Base-by-base conservation (phyloP, 2,329 filamentous ascomycete species). In the Seiridium unicorne region DNA sequence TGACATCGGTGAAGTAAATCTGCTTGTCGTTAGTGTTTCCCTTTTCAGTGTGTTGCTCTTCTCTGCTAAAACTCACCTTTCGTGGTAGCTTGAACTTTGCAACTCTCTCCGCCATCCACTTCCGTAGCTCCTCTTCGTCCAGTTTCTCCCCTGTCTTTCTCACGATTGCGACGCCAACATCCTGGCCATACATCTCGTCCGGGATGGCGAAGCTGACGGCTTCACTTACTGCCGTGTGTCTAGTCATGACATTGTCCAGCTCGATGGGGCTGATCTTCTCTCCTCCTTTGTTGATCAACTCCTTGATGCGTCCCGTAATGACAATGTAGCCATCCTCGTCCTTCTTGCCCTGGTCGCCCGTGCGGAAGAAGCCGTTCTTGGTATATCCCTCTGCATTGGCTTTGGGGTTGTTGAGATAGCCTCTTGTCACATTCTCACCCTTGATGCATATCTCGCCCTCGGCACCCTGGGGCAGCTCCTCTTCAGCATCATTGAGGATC, bases 291-390 rank as follows among this genome's bases (percentile, higher is more conserved):
- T 93, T 93, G 80, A 96, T 96, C 57, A 96, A 81, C 76, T 96
- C 92, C 81, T 96, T 96, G 77, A 96, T 96, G 57, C 92, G 84
- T n/a, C 92, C 92, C 0, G 92, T 96, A 75, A 96, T 94, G 70
- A 91, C 83, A 9, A 96, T 79, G 71, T 95, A 96, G 61, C 91
- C 91, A 66, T 95, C 90, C 60, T 85, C 77, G 69, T 96, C 92
- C 72, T 86, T 83, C 76, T 89, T 90, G 55, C 92, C 92, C 74
- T 96, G 91, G 71, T 96, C 92, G 5, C 92, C 92, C 0, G 92
- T 96, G 66, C 92, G 85, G 84, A 96, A 96, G 79, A 91, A 96
- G 8, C 91, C 89, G n/a, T 81, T 80, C 64, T 84, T 80, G 35
- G 89, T 90, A 75, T 92, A 95, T 0, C 90, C 87, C 6, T 87